Conservation (phyloP, 257 asterid species). For the Mentha longifolia region DNA sequence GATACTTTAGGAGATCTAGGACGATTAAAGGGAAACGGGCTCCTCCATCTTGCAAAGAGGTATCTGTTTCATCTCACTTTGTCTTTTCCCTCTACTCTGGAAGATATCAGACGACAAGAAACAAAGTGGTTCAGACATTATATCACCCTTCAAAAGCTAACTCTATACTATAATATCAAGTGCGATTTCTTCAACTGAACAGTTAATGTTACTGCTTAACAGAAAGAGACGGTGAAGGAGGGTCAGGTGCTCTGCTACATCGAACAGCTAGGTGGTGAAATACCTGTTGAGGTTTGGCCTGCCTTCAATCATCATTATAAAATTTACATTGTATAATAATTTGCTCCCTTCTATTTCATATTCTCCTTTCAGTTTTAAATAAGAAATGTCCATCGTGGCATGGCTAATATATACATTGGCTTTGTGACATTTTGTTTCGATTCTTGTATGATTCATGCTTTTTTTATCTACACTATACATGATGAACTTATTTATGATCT, state of each 20-base stretch:
- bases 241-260: slow-evolving; percentile 91
- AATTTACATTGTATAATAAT: background rate
- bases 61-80: slow-evolving; percentile 31
- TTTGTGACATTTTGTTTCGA: background rate
- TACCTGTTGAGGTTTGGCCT: slow-evolving; percentile 75
- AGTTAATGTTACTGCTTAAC: slow-evolving; percentile 32
- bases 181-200: slow-evolving; percentile 21
- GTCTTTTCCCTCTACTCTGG: background rate
- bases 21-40: slow-evolving; percentile 79
- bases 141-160: background rate
- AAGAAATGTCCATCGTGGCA: background rate
- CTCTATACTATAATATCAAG: background rate
- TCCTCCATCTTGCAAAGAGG: slow-evolving; percentile 94
- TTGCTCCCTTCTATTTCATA: background rate
- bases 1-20: slow-evolving; percentile 81
- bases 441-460: slow-evolving; percentile 4
- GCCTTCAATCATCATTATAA: slow-evolving; percentile 10
- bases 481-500: slow-evolving; percentile 11
- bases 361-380: background rate
- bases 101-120: background rate
- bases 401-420: background rate
- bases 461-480: background rate
- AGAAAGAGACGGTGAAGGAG: slow-evolving; percentile 86
- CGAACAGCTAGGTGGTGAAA: slow-evolving; percentile 83
- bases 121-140: background rate